Conservation (phyloP, 371 early-diverging fungal genomes). For the Rhizopus sp. region DNA sequence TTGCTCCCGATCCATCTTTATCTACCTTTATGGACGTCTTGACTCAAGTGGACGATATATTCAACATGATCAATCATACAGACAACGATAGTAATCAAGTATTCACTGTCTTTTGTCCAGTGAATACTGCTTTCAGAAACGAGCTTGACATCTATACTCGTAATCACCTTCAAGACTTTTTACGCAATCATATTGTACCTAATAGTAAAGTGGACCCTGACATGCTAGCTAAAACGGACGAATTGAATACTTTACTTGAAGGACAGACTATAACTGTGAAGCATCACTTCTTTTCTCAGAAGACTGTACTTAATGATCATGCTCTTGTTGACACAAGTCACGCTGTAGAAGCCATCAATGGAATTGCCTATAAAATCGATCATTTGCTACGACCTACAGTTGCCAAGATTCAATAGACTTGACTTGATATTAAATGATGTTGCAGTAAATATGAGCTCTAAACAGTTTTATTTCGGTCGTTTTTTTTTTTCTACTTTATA, state of each 20-base stretch:
- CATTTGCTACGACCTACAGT: conserved; percentile 31
- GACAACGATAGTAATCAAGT: conserved; percentile 3
- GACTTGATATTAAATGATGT: conserved; percentile 1
- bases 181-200: conserved; percentile 43
- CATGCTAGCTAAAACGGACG: conserved; percentile 15
- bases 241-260: conserved; percentile 22
- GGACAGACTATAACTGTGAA: conserved; percentile 31
- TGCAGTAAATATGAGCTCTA: not conserved
- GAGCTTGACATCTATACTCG: conserved; percentile 19
- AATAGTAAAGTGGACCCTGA: conserved; percentile 16
- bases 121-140: conserved; percentile 40
- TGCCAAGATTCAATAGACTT: not conserved
- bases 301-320: conserved; percentile 28
- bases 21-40: conserved; percentile 51
- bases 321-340: conserved; percentile 34
- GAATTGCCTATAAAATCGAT: conserved; percentile 50
- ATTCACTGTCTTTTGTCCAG: conserved; percentile 46
- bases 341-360: conserved; percentile 40
- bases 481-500: no score
- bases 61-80: conserved; percentile 36
- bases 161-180: conserved; percentile 29
- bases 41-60: conserved; percentile 35
- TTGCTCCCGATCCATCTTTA: conserved; percentile 43
- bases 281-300: conserved; percentile 27
- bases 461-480: no score